Evolutionary conservation across 2,329 filamentous ascomycete species (phyloP).

Genomic region (Thermothelomyces thermophilus): DNA sequence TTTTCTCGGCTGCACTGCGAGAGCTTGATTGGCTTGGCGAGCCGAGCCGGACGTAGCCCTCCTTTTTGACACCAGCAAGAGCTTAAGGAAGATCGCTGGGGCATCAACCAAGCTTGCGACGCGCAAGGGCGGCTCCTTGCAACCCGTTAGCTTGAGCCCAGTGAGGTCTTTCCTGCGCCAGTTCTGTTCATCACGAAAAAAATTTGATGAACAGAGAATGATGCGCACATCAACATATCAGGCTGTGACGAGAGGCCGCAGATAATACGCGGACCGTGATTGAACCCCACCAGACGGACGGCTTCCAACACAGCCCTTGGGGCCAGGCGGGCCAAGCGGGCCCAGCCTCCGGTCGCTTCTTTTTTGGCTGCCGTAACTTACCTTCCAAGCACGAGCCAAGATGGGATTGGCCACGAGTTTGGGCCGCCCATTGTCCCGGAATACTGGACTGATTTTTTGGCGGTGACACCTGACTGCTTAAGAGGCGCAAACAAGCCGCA

Average conservation of each 20-base stretch:
- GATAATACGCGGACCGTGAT: no score
- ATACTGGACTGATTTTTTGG: not conserved
- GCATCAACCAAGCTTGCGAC: not conserved
- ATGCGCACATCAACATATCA: not conserved
- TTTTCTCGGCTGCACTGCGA: conserved; percentile 13
- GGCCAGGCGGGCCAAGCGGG: conserved; percentile 1
- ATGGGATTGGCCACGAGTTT: not conserved
- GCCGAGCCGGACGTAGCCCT: not conserved
- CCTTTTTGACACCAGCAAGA: not conserved
- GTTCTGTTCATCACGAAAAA: not conserved
- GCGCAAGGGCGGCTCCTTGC: not conserved
- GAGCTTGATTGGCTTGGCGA: conserved; percentile 17
- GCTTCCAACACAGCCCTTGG: no score
- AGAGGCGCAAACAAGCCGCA: no score
- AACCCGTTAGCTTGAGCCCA: not conserved
- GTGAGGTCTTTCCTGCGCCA: not conserved
- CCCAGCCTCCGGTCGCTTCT: not conserved
- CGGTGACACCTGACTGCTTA: not conserved
- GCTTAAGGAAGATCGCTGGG: conserved; percentile 1
- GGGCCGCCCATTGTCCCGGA: not conserved
- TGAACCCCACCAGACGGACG: no score
- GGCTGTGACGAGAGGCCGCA: not conserved
- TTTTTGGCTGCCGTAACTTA: conserved; percentile 12
- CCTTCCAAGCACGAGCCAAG: no score
- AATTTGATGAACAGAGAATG: not conserved